phyloP scores from a whole-genome alignment of 1,284 basidiomycete species.

The Wolfiporia cocos region DNA sequence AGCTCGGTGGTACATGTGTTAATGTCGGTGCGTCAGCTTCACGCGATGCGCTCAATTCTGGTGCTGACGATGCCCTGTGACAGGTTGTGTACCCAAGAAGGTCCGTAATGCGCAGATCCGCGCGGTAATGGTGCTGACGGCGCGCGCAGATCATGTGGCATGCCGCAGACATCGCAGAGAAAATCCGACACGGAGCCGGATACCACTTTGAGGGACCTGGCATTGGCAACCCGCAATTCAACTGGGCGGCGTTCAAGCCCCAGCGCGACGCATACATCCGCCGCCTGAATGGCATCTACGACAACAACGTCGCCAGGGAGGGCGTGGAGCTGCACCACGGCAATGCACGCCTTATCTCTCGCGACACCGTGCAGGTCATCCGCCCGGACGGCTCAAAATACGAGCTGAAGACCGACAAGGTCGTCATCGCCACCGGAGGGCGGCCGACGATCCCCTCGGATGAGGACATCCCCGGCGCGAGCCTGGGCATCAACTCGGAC shows the following conservation, averaged over 20 bases:
- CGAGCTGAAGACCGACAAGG: constrained; percentile 66
- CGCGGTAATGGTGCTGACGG: too few species aligned
- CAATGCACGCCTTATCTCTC: constrained; percentile 66
- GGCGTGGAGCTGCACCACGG: constrained; percentile 88
- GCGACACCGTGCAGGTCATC: constrained; percentile 64
- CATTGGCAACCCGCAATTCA: constrained; percentile 58
- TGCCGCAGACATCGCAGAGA: constrained; percentile 89
- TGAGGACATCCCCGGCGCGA: constrained; percentile 81
- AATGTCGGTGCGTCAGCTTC: constrained; percentile 69
- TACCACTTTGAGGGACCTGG: constrained; percentile 69
- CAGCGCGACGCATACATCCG: constrained; percentile 96
- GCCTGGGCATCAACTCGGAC: constrained; percentile 88
- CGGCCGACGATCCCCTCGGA: constrained; percentile 80
- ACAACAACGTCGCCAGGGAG: constrained; percentile 84
- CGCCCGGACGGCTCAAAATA: constrained; percentile 59
- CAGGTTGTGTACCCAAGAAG: constrained; percentile 89
- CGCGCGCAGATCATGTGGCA: constrained; percentile 98
- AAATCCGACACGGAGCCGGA: constrained; percentile 64
- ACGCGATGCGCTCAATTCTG: neutral
- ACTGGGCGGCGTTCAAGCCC: constrained; percentile 89
- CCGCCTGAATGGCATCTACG: constrained; percentile 90
- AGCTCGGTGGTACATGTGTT: constrained; percentile 94
- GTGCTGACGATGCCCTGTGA: neutral
- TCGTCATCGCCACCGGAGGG: constrained; percentile 87
- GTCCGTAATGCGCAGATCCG: constrained; percentile 33